Evolutionary conservation across 2,329 filamentous ascomycete species (phyloP).

Genomic region (Helicocarpus griseus): DNA sequence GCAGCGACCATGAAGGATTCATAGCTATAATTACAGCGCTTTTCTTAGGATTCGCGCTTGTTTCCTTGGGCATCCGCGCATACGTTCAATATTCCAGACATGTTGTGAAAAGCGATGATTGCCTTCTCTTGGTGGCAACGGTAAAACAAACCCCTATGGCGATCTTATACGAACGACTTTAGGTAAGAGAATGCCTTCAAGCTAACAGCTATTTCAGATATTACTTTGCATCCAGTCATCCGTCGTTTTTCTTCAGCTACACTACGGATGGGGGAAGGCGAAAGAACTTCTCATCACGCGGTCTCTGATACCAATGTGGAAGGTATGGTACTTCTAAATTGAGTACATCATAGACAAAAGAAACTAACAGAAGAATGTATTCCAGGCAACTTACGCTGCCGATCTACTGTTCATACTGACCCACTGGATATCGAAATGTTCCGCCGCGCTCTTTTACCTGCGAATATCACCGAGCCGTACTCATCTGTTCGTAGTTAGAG

Average conservation of each 20-base stretch:
- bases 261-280: conserved; percentile 32
- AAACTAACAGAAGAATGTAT: not conserved
- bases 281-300: conserved; percentile 14
- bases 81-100: conserved; percentile 28
- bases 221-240: conserved; percentile 29
- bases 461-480: conserved; percentile 28
- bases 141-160: conserved; percentile 13
- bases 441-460: conserved; percentile 29
- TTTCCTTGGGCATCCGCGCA: conserved; percentile 30
- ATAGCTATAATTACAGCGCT: conserved; percentile 32
- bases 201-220: conserved; percentile 16
- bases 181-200: conserved; percentile 2
- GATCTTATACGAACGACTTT: not conserved
- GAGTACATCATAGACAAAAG: not conserved
- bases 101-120: conserved; percentile 26
- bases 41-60: conserved; percentile 28
- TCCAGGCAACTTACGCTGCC: conserved; percentile 27
- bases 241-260: conserved; percentile 28
- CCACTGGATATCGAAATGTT: conserved; percentile 35
- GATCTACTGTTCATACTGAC: conserved; percentile 34
- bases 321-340: conserved; percentile 19
- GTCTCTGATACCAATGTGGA: conserved; percentile 21
- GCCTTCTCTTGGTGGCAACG: conserved; percentile 23
- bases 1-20: conserved; percentile 32
- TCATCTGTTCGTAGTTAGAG: conserved; percentile 22